Evolutionary conservation across 164 flowering plant genomes (phyloP).

Genomic region (Echeveria elegans): DNA sequence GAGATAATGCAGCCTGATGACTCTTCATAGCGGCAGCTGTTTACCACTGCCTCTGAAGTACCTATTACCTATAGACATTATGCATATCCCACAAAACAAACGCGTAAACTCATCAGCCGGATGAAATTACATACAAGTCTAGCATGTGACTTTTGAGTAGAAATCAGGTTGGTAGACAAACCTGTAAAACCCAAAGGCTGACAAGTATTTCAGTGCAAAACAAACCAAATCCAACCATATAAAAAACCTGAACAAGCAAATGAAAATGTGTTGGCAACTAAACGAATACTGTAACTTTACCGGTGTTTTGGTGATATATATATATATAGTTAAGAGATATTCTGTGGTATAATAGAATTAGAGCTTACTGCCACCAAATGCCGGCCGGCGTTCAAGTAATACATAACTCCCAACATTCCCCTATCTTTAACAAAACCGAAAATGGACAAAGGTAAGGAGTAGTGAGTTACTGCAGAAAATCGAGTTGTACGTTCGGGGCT

Average conservation of each 20-base stretch:
- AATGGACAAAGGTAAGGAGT: too few relatives aligned
- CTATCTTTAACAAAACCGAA: background rate
- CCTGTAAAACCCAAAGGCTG: conserved; percentile 98
- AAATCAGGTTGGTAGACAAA: conserved; percentile 9
- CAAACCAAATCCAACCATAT: conserved; percentile 75
- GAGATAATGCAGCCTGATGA: conserved; percentile 34
- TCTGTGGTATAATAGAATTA: background rate
- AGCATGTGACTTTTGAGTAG: background rate
- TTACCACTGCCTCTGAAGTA: conserved; percentile 85
- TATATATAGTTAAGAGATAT: background rate
- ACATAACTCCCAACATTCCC: background rate
- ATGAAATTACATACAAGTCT: background rate
- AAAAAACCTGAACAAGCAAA: conserved; percentile 56
- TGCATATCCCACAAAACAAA: conserved; percentile 23
- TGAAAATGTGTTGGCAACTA: background rate
- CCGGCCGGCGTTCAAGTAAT: background rate
- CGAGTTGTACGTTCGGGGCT: too few relatives aligned
- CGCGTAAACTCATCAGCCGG: background rate
- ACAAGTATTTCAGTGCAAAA: conserved; percentile 67
- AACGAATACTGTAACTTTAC: background rate
- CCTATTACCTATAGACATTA: conserved; percentile 93
- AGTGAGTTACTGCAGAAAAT: too few relatives aligned
- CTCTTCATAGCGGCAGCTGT: conserved; percentile 62
- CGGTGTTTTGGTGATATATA: background rate
- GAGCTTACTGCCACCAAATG: conserved; percentile 2